These are phyloP conservation scores for Prunus mongolica DNA, from an alignment of 306 rosid genomes.

Conservation along the genomic window DNA sequence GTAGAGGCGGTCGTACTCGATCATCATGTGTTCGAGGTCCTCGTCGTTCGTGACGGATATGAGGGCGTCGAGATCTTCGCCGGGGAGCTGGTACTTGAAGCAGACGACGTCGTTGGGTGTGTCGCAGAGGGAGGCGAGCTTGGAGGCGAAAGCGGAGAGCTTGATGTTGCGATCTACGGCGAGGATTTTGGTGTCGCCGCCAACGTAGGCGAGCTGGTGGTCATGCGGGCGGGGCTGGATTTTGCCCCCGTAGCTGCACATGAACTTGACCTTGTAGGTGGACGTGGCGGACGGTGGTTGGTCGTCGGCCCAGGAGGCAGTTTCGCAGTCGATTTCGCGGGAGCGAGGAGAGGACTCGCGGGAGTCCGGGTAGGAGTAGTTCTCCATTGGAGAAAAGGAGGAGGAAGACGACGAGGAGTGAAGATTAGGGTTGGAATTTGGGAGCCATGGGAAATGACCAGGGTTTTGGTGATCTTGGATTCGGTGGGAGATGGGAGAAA, in stretches of 20 bases:
- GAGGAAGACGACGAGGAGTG: background rate
- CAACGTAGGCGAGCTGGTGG: conserved; percentile 70
- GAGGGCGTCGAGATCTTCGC: conserved; percentile 86
- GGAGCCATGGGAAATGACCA: background rate
- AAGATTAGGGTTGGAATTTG: background rate
- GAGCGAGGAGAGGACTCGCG: conserved; percentile 75
- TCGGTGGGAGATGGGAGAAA: background rate
- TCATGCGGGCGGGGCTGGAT: conserved; percentile 73
- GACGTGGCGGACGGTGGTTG: conserved; percentile 9
- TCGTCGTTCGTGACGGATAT: conserved; percentile 85
- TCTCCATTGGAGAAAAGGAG: conserved; percentile 44
- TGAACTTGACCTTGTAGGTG: conserved; percentile 55
- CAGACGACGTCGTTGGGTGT: conserved; percentile 22
- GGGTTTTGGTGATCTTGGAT: background rate
- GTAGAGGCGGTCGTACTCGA: conserved; percentile 71
- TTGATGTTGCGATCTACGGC: conserved; percentile 63
- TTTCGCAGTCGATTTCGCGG: conserved; percentile 58
- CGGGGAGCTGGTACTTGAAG: conserved; percentile 86
- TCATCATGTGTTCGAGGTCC: conserved; percentile 81
- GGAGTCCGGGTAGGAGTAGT: conserved; percentile 60
- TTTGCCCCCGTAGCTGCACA: conserved; percentile 86
- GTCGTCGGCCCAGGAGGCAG: conserved; percentile 50
- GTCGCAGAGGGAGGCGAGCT: conserved; percentile 51
- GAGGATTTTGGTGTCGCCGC: conserved; percentile 87
- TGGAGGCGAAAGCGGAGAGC: conserved; percentile 42